Conservation (phyloP, 257 asterid species). For the Nicotiana tabacum region DNA sequence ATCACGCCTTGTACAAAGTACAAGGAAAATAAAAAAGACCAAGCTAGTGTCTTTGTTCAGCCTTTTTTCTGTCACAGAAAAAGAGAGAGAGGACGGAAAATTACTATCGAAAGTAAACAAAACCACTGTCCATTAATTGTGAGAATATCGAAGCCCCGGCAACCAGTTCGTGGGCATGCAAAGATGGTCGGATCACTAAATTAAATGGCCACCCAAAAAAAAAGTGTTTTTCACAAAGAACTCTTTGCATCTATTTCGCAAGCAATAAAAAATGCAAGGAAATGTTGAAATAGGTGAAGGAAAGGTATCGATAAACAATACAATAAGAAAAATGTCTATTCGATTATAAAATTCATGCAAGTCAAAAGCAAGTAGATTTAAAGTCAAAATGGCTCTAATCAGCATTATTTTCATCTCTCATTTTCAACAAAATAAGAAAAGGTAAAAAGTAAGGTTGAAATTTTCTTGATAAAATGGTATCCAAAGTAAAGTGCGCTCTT, state of each 20-base stretch:
- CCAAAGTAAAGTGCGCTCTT: neutral
- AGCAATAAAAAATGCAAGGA: neutral
- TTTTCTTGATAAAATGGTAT: neutral
- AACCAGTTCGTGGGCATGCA: neutral
- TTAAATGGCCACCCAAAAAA: neutral
- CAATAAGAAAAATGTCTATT: neutral
- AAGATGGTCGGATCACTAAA: neutral
- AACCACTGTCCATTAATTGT: neutral
- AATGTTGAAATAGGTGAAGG: neutral
- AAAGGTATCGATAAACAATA: neutral
- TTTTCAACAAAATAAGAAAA: neutral
- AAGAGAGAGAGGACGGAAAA: neutral
- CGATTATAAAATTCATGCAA: neutral
- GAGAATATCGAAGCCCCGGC: neutral
- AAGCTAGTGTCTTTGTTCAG: neutral
- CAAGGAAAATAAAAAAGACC: neutral
- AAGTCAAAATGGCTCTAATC: neutral
- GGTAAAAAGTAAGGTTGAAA: neutral
- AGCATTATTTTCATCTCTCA: neutral
- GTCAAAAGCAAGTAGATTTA: neutral
- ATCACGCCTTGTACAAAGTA: constrained; percentile 9
- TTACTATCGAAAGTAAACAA: neutral
- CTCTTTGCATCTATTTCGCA: neutral
- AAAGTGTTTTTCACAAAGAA: neutral
- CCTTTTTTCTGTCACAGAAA: neutral